Conservation (phyloP, 495 filamentous ascomycete species). For the Lasiosphaeriaceae sp. region DNA sequence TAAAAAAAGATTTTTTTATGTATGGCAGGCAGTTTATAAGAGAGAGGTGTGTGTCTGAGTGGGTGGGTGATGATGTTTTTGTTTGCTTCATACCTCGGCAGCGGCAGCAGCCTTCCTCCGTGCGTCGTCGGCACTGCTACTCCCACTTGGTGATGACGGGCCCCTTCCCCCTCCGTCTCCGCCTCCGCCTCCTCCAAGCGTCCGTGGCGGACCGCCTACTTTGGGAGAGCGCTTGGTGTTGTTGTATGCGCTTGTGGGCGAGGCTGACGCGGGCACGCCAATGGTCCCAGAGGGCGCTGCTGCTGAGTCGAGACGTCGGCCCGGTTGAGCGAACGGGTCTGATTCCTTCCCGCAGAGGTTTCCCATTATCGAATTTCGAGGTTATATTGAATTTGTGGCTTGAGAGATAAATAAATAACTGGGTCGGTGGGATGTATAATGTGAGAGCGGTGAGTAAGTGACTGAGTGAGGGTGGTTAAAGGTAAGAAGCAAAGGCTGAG, state of each 20-base stretch:
- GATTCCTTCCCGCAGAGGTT: constrained; percentile 67
- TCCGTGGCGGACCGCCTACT: constrained; percentile 53
- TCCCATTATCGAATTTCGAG: constrained; percentile 71
- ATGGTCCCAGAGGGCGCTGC: constrained; percentile 32
- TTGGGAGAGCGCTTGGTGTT: constrained; percentile 32
- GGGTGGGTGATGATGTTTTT: too few species aligned
- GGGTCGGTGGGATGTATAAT: too few species aligned
- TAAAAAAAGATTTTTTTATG: neutral
- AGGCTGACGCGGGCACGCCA: constrained; percentile 33
- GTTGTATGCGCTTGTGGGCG: constrained; percentile 5
- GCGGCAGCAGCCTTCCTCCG: constrained; percentile 60
- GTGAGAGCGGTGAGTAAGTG: too few species aligned
- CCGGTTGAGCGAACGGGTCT: constrained; percentile 57
- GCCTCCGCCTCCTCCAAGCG: constrained; percentile 41
- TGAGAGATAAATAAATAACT: too few species aligned
- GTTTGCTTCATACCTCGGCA: constrained; percentile 55
- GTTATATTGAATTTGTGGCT: too few species aligned
- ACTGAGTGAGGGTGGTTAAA: too few species aligned
- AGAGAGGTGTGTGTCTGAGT: too few species aligned
- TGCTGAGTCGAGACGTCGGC: constrained; percentile 57
- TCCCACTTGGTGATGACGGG: neutral
- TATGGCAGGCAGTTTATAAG: neutral
- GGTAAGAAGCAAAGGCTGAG: too few species aligned
- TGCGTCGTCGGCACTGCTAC: constrained; percentile 39
- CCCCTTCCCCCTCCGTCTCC: constrained; percentile 11